These are phyloP conservation scores for Hypoxylon sp. DNA, from an alignment of 2,329 filamentous ascomycete species.

Conservation along the genomic window DNA sequence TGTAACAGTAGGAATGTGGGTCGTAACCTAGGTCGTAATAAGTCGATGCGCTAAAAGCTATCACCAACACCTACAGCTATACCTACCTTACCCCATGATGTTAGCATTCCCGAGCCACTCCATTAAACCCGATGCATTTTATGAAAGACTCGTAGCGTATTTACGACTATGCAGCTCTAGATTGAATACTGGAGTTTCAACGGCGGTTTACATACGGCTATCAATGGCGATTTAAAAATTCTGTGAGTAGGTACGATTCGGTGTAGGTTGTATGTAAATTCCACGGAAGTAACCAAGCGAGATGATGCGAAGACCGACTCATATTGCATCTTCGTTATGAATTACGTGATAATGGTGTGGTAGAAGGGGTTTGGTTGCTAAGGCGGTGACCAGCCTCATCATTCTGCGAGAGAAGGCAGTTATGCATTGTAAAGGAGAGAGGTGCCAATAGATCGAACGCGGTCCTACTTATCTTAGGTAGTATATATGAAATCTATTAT, in stretches of 20 bases:
- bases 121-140: background rate
- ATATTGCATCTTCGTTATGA: slow-evolving; percentile 30
- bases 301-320: slow-evolving; percentile 29
- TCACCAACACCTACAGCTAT: background rate
- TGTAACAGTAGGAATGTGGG: background rate
- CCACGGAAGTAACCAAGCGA: background rate
- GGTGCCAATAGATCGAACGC: background rate
- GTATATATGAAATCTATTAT: too few relatives aligned
- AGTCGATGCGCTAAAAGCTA: slow-evolving; percentile 9
- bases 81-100: background rate
- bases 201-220: too few relatives aligned
- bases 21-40: slow-evolving; percentile 15
- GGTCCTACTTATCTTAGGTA: background rate
- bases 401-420: background rate
- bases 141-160: background rate
- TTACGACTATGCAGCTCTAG: background rate
- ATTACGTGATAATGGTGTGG: slow-evolving; percentile 6
- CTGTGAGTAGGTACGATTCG: background rate
- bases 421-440: background rate
- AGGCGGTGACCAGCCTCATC: background rate
- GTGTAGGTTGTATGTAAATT: background rate
- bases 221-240: background rate
- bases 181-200: too few relatives aligned
- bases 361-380: slow-evolving; percentile 6
- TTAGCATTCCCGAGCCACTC: background rate